phyloP scores from a whole-genome alignment of 164 flowering plant genomes.

The Sedum album region DNA sequence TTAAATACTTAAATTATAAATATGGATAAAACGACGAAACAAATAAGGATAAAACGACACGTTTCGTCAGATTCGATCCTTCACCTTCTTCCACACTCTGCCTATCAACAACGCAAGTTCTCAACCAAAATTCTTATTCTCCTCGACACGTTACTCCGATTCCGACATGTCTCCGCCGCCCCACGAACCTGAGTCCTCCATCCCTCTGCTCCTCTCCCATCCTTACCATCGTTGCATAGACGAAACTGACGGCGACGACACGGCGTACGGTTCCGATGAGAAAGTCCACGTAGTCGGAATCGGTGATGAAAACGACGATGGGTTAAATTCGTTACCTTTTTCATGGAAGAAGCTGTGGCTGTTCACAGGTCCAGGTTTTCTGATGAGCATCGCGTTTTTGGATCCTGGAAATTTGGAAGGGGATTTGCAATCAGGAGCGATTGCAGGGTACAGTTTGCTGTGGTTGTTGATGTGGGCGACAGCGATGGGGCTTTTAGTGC shows the following conservation, averaged over 20 bases:
- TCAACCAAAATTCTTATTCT: neutral
- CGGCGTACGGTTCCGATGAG: conserved; percentile 40
- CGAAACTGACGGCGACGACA: conserved; percentile 17
- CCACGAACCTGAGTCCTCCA: neutral
- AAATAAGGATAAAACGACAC: too few species aligned
- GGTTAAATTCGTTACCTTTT: conserved; percentile 35
- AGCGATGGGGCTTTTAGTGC: conserved; percentile 57
- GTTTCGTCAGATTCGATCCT: too few species aligned
- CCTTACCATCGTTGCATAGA: neutral
- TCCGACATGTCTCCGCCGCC: neutral
- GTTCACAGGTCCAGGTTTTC: conserved; percentile 68
- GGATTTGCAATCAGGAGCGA: conserved; percentile 73
- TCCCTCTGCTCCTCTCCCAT: neutral
- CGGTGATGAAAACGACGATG: conserved; percentile 18
- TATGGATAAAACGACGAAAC: too few species aligned
- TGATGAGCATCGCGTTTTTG: conserved; percentile 73
- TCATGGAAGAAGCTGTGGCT: conserved; percentile 82
- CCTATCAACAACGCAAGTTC: neutral
- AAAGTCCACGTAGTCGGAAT: conserved; percentile 37
- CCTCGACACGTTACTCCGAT: neutral
- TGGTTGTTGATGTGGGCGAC: conserved; percentile 81
- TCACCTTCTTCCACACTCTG: too few species aligned
- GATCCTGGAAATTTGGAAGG: conserved; percentile 83
- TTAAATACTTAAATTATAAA: too few species aligned
- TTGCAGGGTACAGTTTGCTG: conserved; percentile 65